These are phyloP conservation scores for Candolleomyces efflorescens DNA, from an alignment of 768 basidiomycete genomes.

Conservation along the genomic window DNA sequence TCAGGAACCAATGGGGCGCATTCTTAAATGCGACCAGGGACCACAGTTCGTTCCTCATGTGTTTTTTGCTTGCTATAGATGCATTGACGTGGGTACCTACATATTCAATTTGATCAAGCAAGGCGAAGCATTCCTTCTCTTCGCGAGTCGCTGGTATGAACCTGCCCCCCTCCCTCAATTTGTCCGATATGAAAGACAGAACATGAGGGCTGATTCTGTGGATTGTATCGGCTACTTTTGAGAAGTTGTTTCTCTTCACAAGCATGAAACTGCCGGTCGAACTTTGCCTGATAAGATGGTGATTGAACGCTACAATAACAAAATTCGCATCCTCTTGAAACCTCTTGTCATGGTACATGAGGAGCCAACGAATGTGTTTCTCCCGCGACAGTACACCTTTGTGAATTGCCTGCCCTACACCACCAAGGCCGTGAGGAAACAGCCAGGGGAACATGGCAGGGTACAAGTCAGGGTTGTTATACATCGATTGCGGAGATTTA, in stretches of 20 bases:
- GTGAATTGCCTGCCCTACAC: slow-evolving; percentile 12
- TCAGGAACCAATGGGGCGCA: slow-evolving; percentile 31
- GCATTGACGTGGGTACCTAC: slow-evolving; percentile 27
- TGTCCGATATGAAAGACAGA: neutral
- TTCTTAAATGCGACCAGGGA: slow-evolving; percentile 19
- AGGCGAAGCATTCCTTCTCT: slow-evolving; percentile 1
- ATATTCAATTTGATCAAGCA: slow-evolving; percentile 31
- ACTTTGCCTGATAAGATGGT: slow-evolving; percentile 23
- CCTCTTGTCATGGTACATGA: slow-evolving; percentile 31
- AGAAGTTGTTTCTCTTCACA: slow-evolving; percentile 15
- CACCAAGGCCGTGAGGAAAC: slow-evolving; percentile 31
- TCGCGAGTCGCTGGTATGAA: neutral
- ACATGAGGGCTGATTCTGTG: slow-evolving; percentile 15
- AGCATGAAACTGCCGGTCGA: slow-evolving; percentile 2
- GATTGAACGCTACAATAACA: slow-evolving; percentile 27
- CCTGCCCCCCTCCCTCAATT: neutral
- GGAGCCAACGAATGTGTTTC: slow-evolving; percentile 15
- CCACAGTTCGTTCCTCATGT: slow-evolving; percentile 28
- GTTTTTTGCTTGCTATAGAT: slow-evolving; percentile 23
- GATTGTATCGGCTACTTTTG: slow-evolving; percentile 14
- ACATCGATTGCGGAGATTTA: slow-evolving; percentile 25
- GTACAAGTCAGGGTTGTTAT: slow-evolving; percentile 23
- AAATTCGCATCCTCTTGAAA: slow-evolving; percentile 30
- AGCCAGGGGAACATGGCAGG: slow-evolving; percentile 11
- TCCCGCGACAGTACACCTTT: slow-evolving; percentile 7